These are phyloP conservation scores for Diaporthe citri DNA, from an alignment of 2,329 filamentous ascomycete species.

Conservation along the genomic window DNA sequence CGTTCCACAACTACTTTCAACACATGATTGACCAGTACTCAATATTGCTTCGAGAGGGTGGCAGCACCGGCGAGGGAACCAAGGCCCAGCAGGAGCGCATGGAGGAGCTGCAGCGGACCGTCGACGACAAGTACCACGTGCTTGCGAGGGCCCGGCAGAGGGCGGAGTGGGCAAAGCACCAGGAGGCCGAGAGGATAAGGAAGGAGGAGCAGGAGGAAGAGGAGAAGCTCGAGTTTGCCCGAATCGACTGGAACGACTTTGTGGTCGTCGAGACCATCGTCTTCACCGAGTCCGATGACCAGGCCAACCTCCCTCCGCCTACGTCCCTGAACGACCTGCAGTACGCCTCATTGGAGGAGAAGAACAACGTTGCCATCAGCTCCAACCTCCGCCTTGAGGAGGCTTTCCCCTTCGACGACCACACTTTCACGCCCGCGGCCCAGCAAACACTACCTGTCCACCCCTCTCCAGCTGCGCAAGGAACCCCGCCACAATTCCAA, in stretches of 20 bases:
- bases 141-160: constrained; percentile 85
- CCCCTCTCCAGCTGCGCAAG: constrained; percentile 55
- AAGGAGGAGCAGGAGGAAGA: constrained; percentile 90
- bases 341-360: constrained; percentile 94
- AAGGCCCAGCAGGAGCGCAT: constrained; percentile 80
- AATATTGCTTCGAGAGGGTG: constrained; percentile 77
- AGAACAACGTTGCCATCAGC: constrained; percentile 88
- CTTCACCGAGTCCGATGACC: constrained; percentile 90
- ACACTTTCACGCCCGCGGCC: constrained; percentile 56
- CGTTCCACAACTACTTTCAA: constrained; percentile 95
- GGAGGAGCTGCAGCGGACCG: constrained; percentile 79
- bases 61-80: constrained; percentile 74
- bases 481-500: constrained; percentile 49
- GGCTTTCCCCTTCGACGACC: constrained; percentile 86
- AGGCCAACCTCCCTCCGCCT: constrained; percentile 86
- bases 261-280: constrained; percentile 94
- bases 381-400: constrained; percentile 91
- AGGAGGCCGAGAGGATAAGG: constrained; percentile 87
- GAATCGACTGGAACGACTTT: constrained; percentile 99
- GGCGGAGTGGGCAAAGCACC: constrained; percentile 87
- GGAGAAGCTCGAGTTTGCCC: constrained; percentile 80
- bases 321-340: constrained; percentile 92
- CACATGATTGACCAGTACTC: constrained; percentile 94
- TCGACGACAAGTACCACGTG: constrained; percentile 83
- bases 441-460: constrained; percentile 60